Conservation (phyloP, 83 land plant genomes). For the Isoetes engelmannii region DNA sequence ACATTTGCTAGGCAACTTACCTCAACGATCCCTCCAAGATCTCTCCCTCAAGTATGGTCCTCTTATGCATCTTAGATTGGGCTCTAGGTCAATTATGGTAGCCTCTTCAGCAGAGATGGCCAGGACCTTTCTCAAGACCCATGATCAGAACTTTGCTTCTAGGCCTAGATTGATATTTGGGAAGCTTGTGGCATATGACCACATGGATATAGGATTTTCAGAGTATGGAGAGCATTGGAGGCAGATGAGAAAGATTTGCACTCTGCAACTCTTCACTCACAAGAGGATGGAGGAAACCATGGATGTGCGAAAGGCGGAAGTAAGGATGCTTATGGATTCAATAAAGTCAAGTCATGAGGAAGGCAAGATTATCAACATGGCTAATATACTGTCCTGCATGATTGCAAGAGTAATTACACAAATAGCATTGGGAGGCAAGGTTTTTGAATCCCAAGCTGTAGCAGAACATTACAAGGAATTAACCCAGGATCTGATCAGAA, state of each 20-base stretch:
- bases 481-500: too few relatives aligned
- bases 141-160: slow-evolving; percentile 37
- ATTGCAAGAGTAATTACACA: too few relatives aligned
- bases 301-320: too few relatives aligned
- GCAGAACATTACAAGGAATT: too few relatives aligned
- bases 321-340: too few relatives aligned
- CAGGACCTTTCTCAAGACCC: slow-evolving; percentile 40
- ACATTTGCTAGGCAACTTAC: slow-evolving; percentile 42
- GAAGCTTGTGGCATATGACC: slow-evolving; percentile 44
- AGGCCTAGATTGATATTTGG: slow-evolving; percentile 47
- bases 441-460: too few relatives aligned
- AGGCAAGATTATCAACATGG: too few relatives aligned
- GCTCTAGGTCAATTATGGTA: slow-evolving; percentile 39
- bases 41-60: slow-evolving; percentile 49
- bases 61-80: slow-evolving; percentile 46
- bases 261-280: slow-evolving; percentile 43
- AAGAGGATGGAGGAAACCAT: slow-evolving; percentile 40
- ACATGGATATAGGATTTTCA: slow-evolving; percentile 47
- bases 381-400: too few relatives aligned
- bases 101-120: slow-evolving; percentile 52
- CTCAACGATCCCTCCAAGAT: slow-evolving; percentile 48
- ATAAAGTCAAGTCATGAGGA: too few relatives aligned
- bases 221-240: slow-evolving; percentile 50
- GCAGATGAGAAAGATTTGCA: slow-evolving; percentile 44
- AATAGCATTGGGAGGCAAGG: too few relatives aligned